Evolutionary conservation across 78 protist genomes (phyloP), one percentile per base, ranked within the genome.

Genomic region (Fonticula alba): DNA sequence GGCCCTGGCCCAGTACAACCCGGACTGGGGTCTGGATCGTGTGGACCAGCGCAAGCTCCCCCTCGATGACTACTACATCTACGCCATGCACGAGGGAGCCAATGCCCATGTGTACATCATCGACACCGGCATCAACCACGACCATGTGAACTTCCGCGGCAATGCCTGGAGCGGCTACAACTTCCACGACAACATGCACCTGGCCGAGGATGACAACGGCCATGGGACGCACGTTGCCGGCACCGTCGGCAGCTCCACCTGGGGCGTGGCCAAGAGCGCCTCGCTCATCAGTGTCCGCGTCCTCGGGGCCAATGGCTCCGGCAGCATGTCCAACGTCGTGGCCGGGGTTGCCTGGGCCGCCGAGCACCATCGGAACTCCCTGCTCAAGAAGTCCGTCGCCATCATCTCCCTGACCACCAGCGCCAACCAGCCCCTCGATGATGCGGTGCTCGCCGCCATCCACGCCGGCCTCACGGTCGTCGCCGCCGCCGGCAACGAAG

Each of bases 161-260:
- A 27, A 33, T 11, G 15, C 15, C 29, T 49, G n/a, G 7, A 2
- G 1, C 54, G 69, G 69, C 58, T n/a, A 3, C 32, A 49, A 3
- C n/a, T n/a, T n/a, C n/a, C n/a, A n/a, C n/a, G n/a, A n/a, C n/a
- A n/a, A n/a, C n/a, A n/a, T n/a, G n/a, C n/a, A n/a, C n/a, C 66
- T 50, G 54, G 22, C 33, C 22, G 69, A 64, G 29, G 71, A 66
- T 36, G 5, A 9, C 41, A 43, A 54, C 38, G 75, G 75, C 13
- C 75, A 70, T 60, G 75, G 75, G 19, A 70, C 75, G 7, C 75
- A 70, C 60, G 66, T 54, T 17, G 75, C 75, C 13, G 73, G 73
- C 27, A 69, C 64, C 11, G 54, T 69, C 32, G 66, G 59, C 17
- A 60, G 75, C 19, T 14, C 24, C n/a, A 9, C 36, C 24, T 24